phyloP scores from a whole-genome alignment of 805 yeast species.

The Metschnikowia dekortorum region DNA sequence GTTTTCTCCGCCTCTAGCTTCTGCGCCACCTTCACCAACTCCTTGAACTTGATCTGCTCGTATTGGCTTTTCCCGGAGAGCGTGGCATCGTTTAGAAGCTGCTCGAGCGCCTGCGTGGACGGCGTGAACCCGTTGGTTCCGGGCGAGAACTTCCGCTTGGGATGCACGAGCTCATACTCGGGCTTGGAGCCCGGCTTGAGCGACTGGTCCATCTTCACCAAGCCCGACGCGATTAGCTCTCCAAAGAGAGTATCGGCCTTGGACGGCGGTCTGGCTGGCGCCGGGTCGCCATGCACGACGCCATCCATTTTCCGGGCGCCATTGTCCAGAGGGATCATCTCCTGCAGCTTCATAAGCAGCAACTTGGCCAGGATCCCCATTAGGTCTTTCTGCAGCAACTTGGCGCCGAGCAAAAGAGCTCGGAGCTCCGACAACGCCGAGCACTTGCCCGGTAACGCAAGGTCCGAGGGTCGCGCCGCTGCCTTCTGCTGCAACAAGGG shows the following conservation, averaged over 20 bases:
- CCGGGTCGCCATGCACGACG: slow-evolving; percentile 1
- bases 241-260: slow-evolving; percentile 30
- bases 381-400: slow-evolving; percentile 32
- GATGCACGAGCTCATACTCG: slow-evolving; percentile 27
- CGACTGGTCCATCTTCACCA: slow-evolving; percentile 38
- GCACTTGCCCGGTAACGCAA: slow-evolving; percentile 40
- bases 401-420: slow-evolving; percentile 34
- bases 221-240: slow-evolving; percentile 32
- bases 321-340: slow-evolving; percentile 4
- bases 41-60: slow-evolving; percentile 30
- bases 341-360: slow-evolving; percentile 26
- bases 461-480: slow-evolving; percentile 28
- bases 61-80: slow-evolving; percentile 21
- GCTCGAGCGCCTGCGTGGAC: slow-evolving; percentile 13
- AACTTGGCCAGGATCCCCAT: slow-evolving; percentile 36
- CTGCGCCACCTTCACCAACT: slow-evolving; percentile 25
- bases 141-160: slow-evolving; percentile 26
- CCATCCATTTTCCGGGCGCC: slow-evolving; percentile 1
- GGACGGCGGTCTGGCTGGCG: slow-evolving; percentile 11
- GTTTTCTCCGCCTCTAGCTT: slow-evolving; percentile 7
- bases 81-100: slow-evolving; percentile 13
- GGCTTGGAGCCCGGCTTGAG: slow-evolving; percentile 37
- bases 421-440: slow-evolving; percentile 44
- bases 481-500: slow-evolving; percentile 41
- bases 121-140: slow-evolving; percentile 7